Evolutionary conservation across 257 asterid genomes (phyloP).

Genomic region (Primulina tabacum): DNA sequence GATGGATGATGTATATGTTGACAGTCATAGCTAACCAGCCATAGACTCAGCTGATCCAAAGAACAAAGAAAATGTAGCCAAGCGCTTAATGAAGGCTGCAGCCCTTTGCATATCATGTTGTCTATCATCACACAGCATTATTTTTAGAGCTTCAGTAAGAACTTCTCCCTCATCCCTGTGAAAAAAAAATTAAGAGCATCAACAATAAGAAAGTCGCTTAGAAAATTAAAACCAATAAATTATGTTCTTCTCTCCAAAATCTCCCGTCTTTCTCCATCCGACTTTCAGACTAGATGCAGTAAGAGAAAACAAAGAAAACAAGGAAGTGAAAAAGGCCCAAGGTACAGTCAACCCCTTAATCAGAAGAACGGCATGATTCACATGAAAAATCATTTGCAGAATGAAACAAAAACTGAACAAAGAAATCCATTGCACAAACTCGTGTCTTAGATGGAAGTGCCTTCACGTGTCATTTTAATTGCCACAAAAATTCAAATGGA

Average conservation of each 20-base stretch:
- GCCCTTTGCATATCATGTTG: conserved; percentile 97
- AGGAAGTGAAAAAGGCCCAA: not conserved
- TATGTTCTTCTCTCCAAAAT: not conserved
- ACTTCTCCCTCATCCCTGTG: conserved; percentile 85
- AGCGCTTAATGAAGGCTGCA: conserved; percentile 90
- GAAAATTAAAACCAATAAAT: not conserved
- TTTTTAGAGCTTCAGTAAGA: conserved; percentile 85
- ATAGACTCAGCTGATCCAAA: conserved; percentile 84
- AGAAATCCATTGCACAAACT: not conserved
- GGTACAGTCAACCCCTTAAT: not conserved
- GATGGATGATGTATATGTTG: not conserved
- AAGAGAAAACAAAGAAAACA: not conserved
- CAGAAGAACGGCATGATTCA: not conserved
- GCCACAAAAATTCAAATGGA: not conserved
- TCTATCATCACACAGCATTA: conserved; percentile 90
- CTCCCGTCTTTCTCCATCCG: not conserved
- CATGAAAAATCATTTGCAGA: not conserved
- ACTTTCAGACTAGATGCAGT: not conserved
- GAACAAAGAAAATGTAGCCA: conserved; percentile 73
- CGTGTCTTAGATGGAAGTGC: not conserved
- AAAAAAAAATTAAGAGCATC: conserved; percentile 17
- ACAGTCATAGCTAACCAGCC: conserved; percentile 58
- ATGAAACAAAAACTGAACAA: not conserved
- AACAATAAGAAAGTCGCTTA: conserved; percentile 3
- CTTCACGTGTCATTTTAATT: not conserved